Evolutionary conservation across 2,329 filamentous ascomycete genomes (phyloP), one percentile per base, ranked within the genome.

Genomic region (Sphaerostilbella broomeana): DNA sequence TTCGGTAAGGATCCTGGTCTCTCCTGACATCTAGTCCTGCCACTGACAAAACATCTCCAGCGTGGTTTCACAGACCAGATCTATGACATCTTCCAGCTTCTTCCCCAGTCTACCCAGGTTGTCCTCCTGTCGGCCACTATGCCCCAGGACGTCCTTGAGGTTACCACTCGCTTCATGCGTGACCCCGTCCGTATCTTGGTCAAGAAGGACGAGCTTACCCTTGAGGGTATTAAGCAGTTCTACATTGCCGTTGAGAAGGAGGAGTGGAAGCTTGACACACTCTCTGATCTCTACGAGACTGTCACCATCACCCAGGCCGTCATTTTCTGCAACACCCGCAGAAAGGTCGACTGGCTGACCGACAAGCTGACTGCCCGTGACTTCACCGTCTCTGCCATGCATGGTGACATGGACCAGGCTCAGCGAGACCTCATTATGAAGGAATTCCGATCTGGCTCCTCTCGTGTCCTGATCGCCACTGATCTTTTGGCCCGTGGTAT

Each of bases 211-310:
- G 92, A 98, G 68, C 83, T 98, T 68, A 98, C 92, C 61, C 87
- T 98, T 45, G 92, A 98, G 74, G 92, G 92, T 86, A 94, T 98
- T 65, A 98, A 98, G 80, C 92, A 98, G 69, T 98, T 95, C 76
- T 98, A 95, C 76, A 97, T 98, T 70, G 92, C 92, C 45, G 92
- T 98, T 46, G 92, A 98, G 78, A 97, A 98, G 79, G 92, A 98
- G 69, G 92, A 98, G 64, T 98, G 92, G 92, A 98, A 98, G 75
- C 83, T 98, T 52, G 92, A 98, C 69, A 98, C 92, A 47, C 86
- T 98, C 48, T 97, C 86, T 59, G 92, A 98, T 71, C 72, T 98
- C 56, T 98, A 98, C 77, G 92, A 98, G 75, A 98, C 92, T 41
- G 85, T 98, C 63, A 98, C 92, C 65, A 98, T 97, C 62, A 98